Evolutionary conservation across 148 eudicot genomes (phyloP), one percentile per base, ranked within the genome.

Genomic region (Silene conica): DNA sequence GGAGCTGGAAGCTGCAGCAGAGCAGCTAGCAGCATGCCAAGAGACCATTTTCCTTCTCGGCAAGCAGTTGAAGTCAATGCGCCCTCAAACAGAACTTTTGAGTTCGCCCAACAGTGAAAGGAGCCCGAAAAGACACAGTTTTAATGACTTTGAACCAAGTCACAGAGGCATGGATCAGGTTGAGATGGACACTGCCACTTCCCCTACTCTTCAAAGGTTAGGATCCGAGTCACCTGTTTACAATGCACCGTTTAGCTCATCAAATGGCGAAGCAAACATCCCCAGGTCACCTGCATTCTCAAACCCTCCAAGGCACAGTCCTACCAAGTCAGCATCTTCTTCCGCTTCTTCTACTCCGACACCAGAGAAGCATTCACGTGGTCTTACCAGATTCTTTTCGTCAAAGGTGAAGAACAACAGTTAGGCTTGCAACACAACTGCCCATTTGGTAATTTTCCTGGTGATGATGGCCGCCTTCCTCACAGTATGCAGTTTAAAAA

Each of bases 11-110:
- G 96, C 92, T 76, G 98, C 98, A 41, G 90, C 96, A 72, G 96
- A 89, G 84, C 87, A 86, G 90, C 84, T 93, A 55, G 92, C 90
- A 18, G 98, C 86, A 80, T 93, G 96, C 82, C 98, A 93, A 78
- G 96, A 93, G 75, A 93, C 92, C 73, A 90, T 93, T 77, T 84
- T 77, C 78, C 92, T 90, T 59, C 93, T 93, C 7, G 90, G 96
- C 46, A 90, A 87, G 78, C 93, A 90, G 72, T 80, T 93, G 71
- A 90, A 89, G 54, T 60, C 88, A 9, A 58, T 93, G 55, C 55
- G 55, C 55, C 55, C 55, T 50, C 55, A 50, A 50, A 50, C 55
- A 3, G 55, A 50, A 50, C 55, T 12, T 15, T 50, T 15, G 63
- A 85, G 81, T 18, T 87, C 91, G n/a, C 86, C 89, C 58, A 75